phyloP scores from a whole-genome alignment of 1,139 yeast species.

The Hyphopichia pseudoburtonii region DNA sequence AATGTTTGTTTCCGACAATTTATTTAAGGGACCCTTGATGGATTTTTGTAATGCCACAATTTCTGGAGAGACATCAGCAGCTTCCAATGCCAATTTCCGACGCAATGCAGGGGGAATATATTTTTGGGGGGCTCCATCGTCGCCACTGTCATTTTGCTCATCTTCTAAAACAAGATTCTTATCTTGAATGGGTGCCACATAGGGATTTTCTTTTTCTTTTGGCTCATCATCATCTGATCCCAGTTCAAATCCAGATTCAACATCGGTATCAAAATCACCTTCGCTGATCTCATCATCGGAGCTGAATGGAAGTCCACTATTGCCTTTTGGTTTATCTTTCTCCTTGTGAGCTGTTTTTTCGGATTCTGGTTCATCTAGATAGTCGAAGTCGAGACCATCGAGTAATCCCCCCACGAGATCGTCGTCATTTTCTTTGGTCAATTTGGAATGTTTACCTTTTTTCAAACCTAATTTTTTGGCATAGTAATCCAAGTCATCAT shows the following conservation, averaged over 20 bases:
- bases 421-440: conserved; percentile 54
- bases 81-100: conserved; percentile 46
- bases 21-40: conserved; percentile 80
- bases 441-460: conserved; percentile 41
- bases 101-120: conserved; percentile 88
- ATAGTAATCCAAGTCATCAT: conserved; percentile 77
- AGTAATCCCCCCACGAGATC: conserved; percentile 72
- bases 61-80: conserved; percentile 44
- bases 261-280: conserved; percentile 22
- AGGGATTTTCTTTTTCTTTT: conserved; percentile 70
- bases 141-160: conserved; percentile 11
- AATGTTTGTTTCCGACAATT: conserved; percentile 82
- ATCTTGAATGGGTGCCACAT: conserved; percentile 64
- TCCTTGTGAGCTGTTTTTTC: no score
- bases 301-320: conserved; percentile 23
- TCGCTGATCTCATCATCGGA: conserved; percentile 51
- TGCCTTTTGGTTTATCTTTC: conserved; percentile 7
- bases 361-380: conserved; percentile 27
- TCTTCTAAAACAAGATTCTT: conserved; percentile 5
- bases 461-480: conserved; percentile 80
- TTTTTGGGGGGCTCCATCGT: conserved; percentile 25
- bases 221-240: conserved; percentile 33
- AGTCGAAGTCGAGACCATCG: conserved; percentile 72
- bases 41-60: conserved; percentile 52
- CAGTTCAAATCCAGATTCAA: conserved; percentile 16